Conservation (phyloP, 352 stramenopile genomes). For the Plasmopara halstedii region DNA sequence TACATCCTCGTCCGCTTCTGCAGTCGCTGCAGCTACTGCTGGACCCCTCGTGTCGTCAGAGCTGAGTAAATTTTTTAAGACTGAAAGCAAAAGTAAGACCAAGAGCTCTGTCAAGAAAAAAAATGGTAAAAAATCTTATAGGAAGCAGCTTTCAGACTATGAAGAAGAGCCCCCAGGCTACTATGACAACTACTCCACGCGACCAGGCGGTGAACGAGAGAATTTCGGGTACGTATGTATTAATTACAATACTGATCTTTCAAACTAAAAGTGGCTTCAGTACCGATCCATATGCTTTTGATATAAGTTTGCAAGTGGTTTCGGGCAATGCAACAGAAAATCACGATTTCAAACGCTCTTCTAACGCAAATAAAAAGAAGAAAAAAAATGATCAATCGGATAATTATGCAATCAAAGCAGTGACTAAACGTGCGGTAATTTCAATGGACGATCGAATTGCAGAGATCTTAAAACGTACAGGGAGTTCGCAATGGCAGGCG, state of each 20-base stretch:
- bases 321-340: slow-evolving; percentile 21
- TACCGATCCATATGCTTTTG: slow-evolving; percentile 68
- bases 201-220: slow-evolving; percentile 4
- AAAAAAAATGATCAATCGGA: slow-evolving; percentile 27
- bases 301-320: slow-evolving; percentile 30
- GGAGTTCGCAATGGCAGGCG: slow-evolving; percentile 34
- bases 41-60: slow-evolving; percentile 43
- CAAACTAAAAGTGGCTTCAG: slow-evolving; percentile 18
- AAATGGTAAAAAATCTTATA: slow-evolving; percentile 15
- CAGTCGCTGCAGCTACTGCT: slow-evolving; percentile 41
- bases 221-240: slow-evolving; percentile 20
- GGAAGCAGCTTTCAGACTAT: slow-evolving; percentile 30
- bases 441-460: slow-evolving; percentile 70
- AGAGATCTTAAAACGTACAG: slow-evolving; percentile 70
- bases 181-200: slow-evolving; percentile 22
- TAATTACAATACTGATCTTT: not conserved
- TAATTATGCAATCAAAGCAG: slow-evolving; percentile 19
- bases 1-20: slow-evolving; percentile 19
- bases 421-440: slow-evolving; percentile 14
- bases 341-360: slow-evolving; percentile 12
- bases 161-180: slow-evolving; percentile 57
- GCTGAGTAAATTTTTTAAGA: slow-evolving; percentile 22
- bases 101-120: slow-evolving; percentile 26
- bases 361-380: slow-evolving; percentile 15
- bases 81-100: slow-evolving; percentile 12